These are phyloP conservation scores for Fusarium falciforme DNA, from an alignment of 2,329 filamentous ascomycete species.

Conservation along the genomic window DNA sequence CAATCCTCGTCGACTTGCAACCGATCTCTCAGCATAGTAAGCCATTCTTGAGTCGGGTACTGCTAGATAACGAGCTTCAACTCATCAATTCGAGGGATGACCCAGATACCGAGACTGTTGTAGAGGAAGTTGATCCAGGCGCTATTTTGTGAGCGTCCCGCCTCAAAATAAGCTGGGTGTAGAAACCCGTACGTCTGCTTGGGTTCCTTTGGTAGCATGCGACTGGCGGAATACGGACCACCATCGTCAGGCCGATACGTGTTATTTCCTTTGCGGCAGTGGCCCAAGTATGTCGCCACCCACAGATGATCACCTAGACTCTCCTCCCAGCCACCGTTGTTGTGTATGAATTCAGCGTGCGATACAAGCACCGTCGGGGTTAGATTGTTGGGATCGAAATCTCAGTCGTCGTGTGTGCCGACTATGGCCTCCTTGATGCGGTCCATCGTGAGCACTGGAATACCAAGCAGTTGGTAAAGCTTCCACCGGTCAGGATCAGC, in stretches of 20 bases:
- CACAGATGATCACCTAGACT: background rate
- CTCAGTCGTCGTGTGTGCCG: background rate
- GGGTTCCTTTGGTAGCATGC: background rate
- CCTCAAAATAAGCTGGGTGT: background rate
- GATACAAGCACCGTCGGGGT: background rate
- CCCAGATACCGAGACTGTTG: background rate
- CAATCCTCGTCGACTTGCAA: slow-evolving; percentile 1
- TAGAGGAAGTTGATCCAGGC: slow-evolving; percentile 2
- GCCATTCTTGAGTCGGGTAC: background rate
- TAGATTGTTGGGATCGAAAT: background rate
- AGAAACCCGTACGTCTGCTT: background rate
- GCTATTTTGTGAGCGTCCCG: background rate
- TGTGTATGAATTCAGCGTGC: slow-evolving; percentile 5
- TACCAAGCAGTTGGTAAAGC: background rate
- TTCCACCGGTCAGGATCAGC: background rate
- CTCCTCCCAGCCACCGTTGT: background rate
- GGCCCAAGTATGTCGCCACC: background rate
- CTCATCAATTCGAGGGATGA: background rate
- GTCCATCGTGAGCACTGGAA: background rate
- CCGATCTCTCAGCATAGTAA: slow-evolving; percentile 1
- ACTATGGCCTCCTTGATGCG: background rate
- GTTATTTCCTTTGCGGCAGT: background rate
- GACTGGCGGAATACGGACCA: background rate
- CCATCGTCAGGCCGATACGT: slow-evolving; percentile 9
- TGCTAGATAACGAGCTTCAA: background rate